phyloP scores from a whole-genome alignment of 2,329 filamentous ascomycete species.

The Pseudogymnoascus sp. region DNA sequence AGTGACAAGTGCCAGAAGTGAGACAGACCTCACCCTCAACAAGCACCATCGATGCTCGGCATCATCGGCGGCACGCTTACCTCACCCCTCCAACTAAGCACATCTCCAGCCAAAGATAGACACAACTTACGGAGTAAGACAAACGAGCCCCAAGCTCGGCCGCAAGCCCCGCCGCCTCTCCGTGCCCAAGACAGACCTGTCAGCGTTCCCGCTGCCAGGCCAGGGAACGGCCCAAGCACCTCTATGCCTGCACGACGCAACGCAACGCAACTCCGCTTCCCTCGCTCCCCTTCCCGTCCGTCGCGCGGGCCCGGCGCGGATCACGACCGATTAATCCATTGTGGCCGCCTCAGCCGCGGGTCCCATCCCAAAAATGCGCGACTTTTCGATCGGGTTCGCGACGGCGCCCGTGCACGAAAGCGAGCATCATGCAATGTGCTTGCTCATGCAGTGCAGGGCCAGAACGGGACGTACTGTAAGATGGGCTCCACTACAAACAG shows the following conservation, averaged over 20 bases:
- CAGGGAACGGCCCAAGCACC: conserved; percentile 6
- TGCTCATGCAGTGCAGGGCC: not conserved
- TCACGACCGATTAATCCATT: conserved; percentile 1
- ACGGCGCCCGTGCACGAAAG: not conserved
- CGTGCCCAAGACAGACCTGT: not conserved
- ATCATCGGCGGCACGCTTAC: conserved; percentile 1
- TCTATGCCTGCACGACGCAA: not conserved
- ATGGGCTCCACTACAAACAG: not conserved
- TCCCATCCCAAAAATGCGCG: not conserved
- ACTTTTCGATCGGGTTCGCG: not conserved
- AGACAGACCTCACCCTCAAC: conserved; percentile 3
- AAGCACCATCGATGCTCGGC: not conserved
- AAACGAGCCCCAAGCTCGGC: not conserved
- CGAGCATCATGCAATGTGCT: not conserved
- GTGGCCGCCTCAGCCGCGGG: conserved; percentile 4
- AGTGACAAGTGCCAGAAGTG: not conserved
- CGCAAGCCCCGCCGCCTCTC: not conserved
- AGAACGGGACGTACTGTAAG: not conserved
- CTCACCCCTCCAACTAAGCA: not conserved
- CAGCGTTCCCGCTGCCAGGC: not conserved
- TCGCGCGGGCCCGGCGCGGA: not conserved
- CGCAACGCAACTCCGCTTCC: not conserved
- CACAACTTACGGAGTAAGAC: not conserved
- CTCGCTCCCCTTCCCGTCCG: not conserved
- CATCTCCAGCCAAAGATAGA: not conserved